Conservation (phyloP, 495 filamentous ascomycete species). For the Rhypophila decipiens region DNA sequence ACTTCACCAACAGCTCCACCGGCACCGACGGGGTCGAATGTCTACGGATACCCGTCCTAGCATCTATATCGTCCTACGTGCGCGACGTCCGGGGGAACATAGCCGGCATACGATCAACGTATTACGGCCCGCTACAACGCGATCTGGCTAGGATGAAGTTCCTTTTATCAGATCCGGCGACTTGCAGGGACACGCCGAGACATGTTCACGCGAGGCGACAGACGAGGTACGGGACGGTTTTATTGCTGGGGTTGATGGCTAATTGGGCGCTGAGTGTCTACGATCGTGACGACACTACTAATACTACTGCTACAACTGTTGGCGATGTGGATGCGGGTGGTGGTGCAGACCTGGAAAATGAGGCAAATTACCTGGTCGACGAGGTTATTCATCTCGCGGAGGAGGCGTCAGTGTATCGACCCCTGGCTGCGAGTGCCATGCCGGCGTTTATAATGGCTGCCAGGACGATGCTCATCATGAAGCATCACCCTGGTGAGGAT, state of each 20-base stretch:
- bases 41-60: not conserved
- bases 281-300: not conserved
- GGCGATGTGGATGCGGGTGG: not conserved
- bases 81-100: slow-evolving; percentile 1
- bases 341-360: not conserved
- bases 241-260: slow-evolving; percentile 3
- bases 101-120: not conserved
- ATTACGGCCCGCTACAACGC: not conserved
- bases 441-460: slow-evolving; percentile 2
- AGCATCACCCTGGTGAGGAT: not conserved
- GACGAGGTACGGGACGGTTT: slow-evolving; percentile 1
- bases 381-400: not conserved
- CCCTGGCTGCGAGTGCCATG: slow-evolving; percentile 4
- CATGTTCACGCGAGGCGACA: not conserved
- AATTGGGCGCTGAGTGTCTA: slow-evolving; percentile 1
- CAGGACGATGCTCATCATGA: not conserved
- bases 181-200: not conserved
- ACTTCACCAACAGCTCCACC: not conserved
- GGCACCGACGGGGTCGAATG: not conserved
- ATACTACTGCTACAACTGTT: not conserved
- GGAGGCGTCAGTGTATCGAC: not conserved
- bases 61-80: not conserved
- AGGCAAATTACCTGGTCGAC: slow-evolving; percentile 1
- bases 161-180: not conserved
- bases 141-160: slow-evolving; percentile 3